Evolutionary conservation across 2,329 filamentous ascomycete genomes (phyloP), one percentile per base, ranked within the genome.

Genomic region (Aspergillus tubingensis): DNA sequence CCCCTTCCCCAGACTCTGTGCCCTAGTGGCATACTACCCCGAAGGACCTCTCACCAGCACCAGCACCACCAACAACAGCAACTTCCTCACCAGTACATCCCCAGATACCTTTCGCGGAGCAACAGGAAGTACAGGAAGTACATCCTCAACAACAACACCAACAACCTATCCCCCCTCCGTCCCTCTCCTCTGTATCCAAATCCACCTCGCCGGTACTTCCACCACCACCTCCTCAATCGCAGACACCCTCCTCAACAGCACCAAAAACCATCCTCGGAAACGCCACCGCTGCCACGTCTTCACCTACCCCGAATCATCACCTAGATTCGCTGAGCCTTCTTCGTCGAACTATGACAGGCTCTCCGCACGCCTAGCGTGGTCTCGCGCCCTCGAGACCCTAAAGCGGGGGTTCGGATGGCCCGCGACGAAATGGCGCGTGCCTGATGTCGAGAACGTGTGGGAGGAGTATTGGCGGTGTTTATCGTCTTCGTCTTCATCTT

Each of bases 241-340:
- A n/a, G 7, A 17, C 8, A 54, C 19, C 67, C 55, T 62, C 65
- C n/a, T 59, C 62, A 13, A 75, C 69, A 36, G 10, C 53, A 64
- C 62, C 27, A 62, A 62, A 38, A 63, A 69, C 17, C 70, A 69
- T 0, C 67, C 65, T 49, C 72, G 70, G 10, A 74, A 72, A 58
- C 66, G 69, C 5, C 72, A 74, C 51, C 66, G 67, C 10, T 74
- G 72, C 47, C 65, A 74, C 52, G 56, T 81, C 11, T 86, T 82
- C 70, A 78, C 79, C 3, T 88, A 88, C 69, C 80, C 82, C 2
- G 80, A 81, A 54, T 83, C 75, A 0, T 76, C 83, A 43, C 73
- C 84, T 0, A 89, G 90, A 0, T 92, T 92, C 61, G 89, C 88
- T 0, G 88, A 91, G 73, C 80, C 82, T 19, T 83, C 87, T 49